Percentiles rank a stretch among this genome's conserved stretches.
Evolutionary conservation across 192 early-diverging fungal genomes (phyloP).

Genomic region (Backusella luteola): DNA sequence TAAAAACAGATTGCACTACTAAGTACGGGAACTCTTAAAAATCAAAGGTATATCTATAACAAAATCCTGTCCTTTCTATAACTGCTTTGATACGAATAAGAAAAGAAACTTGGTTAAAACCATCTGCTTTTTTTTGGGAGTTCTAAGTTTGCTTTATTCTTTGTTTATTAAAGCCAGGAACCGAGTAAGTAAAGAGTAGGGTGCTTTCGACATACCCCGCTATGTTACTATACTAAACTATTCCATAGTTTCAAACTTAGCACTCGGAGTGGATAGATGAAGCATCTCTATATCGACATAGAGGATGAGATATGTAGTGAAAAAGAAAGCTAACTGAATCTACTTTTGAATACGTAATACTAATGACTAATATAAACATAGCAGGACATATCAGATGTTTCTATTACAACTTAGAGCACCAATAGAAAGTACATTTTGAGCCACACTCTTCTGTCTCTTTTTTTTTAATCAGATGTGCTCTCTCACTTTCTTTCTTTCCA

Average conservation of each 20-base stretch:
- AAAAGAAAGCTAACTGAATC: not conserved
- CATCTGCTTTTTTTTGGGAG: too few relatives aligned
- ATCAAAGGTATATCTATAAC: not conserved
- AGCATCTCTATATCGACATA: not conserved
- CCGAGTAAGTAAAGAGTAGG: too few relatives aligned
- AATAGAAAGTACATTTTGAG: not conserved
- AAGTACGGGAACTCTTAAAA: not conserved
- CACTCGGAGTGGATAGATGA: too few relatives aligned
- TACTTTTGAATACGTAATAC: not conserved
- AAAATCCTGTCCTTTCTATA: not conserved
- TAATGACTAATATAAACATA: not conserved
- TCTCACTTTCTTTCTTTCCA: too few relatives aligned
- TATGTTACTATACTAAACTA: too few relatives aligned
- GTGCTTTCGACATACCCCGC: too few relatives aligned
- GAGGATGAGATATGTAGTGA: not conserved
- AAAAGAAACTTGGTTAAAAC: not conserved
- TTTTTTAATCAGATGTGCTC: too few relatives aligned
- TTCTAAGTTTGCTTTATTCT: too few relatives aligned
- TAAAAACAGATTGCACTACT: not conserved
- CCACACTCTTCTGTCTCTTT: not conserved
- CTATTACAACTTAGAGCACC: not conserved
- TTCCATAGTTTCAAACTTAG: too few relatives aligned
- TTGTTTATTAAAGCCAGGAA: too few relatives aligned
- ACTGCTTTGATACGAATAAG: not conserved
- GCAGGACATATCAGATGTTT: not conserved